These are phyloP conservation scores for Cytidiella melzeri DNA, from an alignment of 768 basidiomycete genomes.

Conservation along the genomic window DNA sequence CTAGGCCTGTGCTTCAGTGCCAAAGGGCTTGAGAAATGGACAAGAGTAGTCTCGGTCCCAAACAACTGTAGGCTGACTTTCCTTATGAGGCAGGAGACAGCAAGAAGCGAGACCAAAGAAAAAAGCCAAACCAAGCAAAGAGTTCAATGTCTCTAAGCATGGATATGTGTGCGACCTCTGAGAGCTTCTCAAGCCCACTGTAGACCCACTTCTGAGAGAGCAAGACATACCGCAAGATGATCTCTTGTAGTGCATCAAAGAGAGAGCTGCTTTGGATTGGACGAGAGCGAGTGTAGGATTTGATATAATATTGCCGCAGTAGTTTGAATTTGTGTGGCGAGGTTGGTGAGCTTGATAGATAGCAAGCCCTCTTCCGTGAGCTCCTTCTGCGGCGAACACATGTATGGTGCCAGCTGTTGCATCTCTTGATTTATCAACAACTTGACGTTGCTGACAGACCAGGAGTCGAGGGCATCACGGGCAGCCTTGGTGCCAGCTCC, in stretches of 20 bases:
- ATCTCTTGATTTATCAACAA: slow-evolving; percentile 4
- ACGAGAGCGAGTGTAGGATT: slow-evolving; percentile 1
- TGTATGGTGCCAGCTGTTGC: not conserved
- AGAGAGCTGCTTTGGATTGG: slow-evolving; percentile 2
- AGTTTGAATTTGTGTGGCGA: not conserved
- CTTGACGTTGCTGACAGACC: not conserved
- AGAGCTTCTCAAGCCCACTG: slow-evolving; percentile 3
- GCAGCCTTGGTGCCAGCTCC: slow-evolving; percentile 3
- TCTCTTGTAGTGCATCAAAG: slow-evolving; percentile 2
- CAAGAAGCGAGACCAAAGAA: too few species aligned
- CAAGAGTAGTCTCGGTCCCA: too few species aligned
- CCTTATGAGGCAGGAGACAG: too few species aligned
- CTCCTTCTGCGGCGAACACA: not conserved
- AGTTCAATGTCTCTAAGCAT: slow-evolving; percentile 19
- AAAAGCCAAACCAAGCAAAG: slow-evolving; percentile 26
- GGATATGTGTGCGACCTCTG: slow-evolving; percentile 8
- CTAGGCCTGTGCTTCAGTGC: too few species aligned
- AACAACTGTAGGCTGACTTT: too few species aligned
- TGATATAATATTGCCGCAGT: slow-evolving; percentile 5
- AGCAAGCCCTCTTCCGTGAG: slow-evolving; percentile 4
- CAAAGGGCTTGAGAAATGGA: too few species aligned
- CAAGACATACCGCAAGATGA: slow-evolving; percentile 4
- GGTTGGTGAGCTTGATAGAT: not conserved
- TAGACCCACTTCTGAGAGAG: slow-evolving; percentile 31
- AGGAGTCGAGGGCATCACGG: not conserved